Conservation (phyloP, 2,329 filamentous ascomycete species). For the Cyphellophora attinorum region DNA sequence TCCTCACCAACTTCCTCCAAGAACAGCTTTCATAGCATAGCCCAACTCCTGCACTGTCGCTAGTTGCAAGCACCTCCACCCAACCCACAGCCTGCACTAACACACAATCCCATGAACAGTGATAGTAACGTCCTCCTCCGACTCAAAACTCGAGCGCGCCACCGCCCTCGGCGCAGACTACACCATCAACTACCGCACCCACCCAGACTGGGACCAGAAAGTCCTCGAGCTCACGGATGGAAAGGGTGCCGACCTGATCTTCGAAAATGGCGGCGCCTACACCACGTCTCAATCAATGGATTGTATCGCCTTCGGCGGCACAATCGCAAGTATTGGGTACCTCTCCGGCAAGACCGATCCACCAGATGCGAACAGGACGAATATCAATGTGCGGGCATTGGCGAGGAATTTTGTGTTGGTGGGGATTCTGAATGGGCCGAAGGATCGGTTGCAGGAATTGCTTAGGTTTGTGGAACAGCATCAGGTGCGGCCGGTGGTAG, state of each 20-base stretch:
- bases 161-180: conserved; percentile 33
- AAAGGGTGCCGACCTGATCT: conserved; percentile 32
- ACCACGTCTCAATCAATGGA: conserved; percentile 38
- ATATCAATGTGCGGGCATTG: conserved; percentile 50
- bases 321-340: conserved; percentile 24
- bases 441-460: conserved; percentile 39
- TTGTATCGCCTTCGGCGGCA: conserved; percentile 35
- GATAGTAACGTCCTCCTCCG: conserved; percentile 43
- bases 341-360: conserved; percentile 11
- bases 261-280: conserved; percentile 32
- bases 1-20: conserved; percentile 10
- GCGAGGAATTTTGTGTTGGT: conserved; percentile 44
- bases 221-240: conserved; percentile 35
- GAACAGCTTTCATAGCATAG: no score
- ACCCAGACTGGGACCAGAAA: conserved; percentile 35
- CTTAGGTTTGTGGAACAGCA: conserved; percentile 24
- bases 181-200: conserved; percentile 41
- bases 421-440: conserved; percentile 55
- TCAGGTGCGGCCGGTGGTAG: conserved; percentile 28
- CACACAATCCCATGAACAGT: no score
- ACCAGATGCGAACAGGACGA: conserved; percentile 38
- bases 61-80: no score
- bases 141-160: conserved; percentile 35
- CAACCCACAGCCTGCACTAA: no score
- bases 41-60: no score